Evolutionary conservation across 1,139 yeast species (phyloP).

Genomic region (Magnusiomyces magnusii): DNA sequence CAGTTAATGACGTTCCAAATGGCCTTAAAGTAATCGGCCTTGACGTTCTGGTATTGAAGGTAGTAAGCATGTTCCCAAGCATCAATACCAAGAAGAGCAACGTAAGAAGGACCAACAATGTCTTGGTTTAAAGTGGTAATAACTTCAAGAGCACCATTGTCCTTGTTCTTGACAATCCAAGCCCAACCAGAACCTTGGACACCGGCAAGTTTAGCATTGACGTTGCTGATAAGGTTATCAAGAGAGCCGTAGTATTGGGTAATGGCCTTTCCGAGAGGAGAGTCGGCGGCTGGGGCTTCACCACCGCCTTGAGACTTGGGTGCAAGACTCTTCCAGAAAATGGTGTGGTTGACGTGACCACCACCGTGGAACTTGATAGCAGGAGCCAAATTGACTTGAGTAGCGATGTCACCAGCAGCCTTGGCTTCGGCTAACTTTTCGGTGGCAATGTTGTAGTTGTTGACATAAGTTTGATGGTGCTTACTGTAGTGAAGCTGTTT

Average conservation of each 20-base stretch:
- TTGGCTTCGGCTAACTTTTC: slow-evolving; percentile 73
- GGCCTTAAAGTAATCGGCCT: slow-evolving; percentile 91
- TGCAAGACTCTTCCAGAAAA: slow-evolving; percentile 89
- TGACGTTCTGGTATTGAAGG: slow-evolving; percentile 90
- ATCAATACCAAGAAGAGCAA: slow-evolving; percentile 87
- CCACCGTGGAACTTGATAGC: slow-evolving; percentile 92
- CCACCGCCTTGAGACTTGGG: slow-evolving; percentile 84
- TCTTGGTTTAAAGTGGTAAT: slow-evolving; percentile 89
- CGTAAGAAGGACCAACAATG: slow-evolving; percentile 64
- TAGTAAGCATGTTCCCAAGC: slow-evolving; percentile 99
- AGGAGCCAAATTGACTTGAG: slow-evolving; percentile 64
- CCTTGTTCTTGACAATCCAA: slow-evolving; percentile 81
- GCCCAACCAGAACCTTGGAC: slow-evolving; percentile 99
- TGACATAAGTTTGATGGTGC: slow-evolving; percentile 94
- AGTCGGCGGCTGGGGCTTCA: slow-evolving; percentile 55
- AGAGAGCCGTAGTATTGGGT: slow-evolving; percentile 64
- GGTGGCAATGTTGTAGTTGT: slow-evolving; percentile 74
- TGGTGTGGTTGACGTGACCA: slow-evolving; percentile 79
- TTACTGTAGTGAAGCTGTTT: slow-evolving; percentile 75
- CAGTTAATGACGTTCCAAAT: slow-evolving; percentile 97
- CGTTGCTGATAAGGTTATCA: slow-evolving; percentile 58
- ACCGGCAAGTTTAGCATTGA: slow-evolving; percentile 80
- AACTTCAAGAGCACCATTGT: slow-evolving; percentile 73
- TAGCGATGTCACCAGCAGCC: slow-evolving; percentile 55
- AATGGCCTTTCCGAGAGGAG: slow-evolving; percentile 58